Percentiles rank a stretch among this genome's conserved stretches.
Conservation (phyloP, 495 filamentous ascomycete genomes). For the Diplogelasinospora grovesii region DNA sequence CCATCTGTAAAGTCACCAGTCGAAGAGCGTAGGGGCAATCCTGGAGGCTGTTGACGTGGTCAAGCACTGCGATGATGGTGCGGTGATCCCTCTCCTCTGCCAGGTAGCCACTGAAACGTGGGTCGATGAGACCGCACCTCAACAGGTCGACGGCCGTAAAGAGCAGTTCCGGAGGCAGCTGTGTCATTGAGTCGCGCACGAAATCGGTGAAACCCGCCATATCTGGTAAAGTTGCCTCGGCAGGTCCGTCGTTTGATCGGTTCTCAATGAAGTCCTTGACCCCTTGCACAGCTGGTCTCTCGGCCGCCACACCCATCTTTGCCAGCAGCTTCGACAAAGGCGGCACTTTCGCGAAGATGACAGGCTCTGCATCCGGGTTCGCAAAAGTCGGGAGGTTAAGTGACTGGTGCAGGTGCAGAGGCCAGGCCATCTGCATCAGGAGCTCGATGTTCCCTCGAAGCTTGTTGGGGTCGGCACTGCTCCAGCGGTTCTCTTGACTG, state of each 20-base stretch:
- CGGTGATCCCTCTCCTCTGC: conserved; percentile 63
- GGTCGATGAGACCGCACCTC: conserved; percentile 68
- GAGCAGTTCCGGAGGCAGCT: conserved; percentile 48
- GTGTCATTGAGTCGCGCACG: conserved; percentile 41
- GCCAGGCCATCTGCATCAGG: conserved; percentile 69
- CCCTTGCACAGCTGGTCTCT: conserved; percentile 47
- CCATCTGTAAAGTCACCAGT: conserved; percentile 64
- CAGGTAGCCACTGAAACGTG: conserved; percentile 79
- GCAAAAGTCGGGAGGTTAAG: conserved; percentile 66
- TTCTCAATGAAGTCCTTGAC: conserved; percentile 60
- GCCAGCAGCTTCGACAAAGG: conserved; percentile 76
- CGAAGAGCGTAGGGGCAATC: conserved; percentile 70
- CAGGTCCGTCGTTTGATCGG: conserved; percentile 45
- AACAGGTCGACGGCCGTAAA: conserved; percentile 83
- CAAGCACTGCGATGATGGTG: conserved; percentile 59
- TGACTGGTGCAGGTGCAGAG: conserved; percentile 65
- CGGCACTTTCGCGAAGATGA: conserved; percentile 71
- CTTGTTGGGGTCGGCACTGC: conserved; percentile 61
- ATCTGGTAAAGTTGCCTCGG: conserved; percentile 55
- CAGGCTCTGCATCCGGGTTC: conserved; percentile 53
- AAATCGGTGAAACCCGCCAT: conserved; percentile 49
- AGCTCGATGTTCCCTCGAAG: conserved; percentile 67
- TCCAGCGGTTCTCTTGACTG: conserved; percentile 71
- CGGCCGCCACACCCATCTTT: conserved; percentile 56
- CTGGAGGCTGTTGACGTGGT: conserved; percentile 43